Conservation (phyloP, 345 rosid species). For the Salix arbutifolia region DNA sequence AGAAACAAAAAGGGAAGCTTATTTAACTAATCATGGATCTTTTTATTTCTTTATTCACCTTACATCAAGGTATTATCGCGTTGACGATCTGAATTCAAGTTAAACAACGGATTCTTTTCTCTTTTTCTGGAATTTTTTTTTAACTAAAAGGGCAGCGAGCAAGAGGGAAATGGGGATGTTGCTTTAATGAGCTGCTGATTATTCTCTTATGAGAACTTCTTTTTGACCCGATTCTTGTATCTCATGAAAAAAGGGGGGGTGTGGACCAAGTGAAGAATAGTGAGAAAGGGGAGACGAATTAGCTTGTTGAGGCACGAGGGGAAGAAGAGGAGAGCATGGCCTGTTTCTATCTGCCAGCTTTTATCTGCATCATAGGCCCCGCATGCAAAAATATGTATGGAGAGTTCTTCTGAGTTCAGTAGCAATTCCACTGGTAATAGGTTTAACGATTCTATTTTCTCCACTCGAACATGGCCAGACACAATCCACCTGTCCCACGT, state of each 20-base stretch:
- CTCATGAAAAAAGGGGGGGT: neutral
- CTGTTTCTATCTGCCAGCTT: constrained; percentile 35
- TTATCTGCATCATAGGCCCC: constrained; percentile 21
- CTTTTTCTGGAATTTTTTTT: neutral
- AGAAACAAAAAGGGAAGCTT: neutral
- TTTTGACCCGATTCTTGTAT: constrained; percentile 12
- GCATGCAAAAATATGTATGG: constrained; percentile 8
- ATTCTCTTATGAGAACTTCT: constrained; percentile 7
- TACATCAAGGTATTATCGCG: constrained; percentile 17
- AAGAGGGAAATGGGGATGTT: neutral
- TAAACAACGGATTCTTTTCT: neutral
- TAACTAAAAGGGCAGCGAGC: neutral
- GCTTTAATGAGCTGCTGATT: constrained; percentile 5
- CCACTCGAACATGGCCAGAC: neutral
- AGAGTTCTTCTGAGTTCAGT: neutral
- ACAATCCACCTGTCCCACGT: neutral
- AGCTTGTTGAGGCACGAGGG: constrained; percentile 28
- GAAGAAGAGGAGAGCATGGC: constrained; percentile 22
- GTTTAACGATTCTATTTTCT: neutral
- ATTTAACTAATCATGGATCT: neutral
- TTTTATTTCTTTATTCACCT: constrained; percentile 2
- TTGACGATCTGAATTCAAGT: constrained; percentile 2
- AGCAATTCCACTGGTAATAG: neutral
- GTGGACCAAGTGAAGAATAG: constrained; percentile 2
- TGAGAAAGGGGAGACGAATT: constrained; percentile 16